Evolutionary conservation across 352 stramenopile species (phyloP).

Genomic region (Globisporangium perplexum): DNA sequence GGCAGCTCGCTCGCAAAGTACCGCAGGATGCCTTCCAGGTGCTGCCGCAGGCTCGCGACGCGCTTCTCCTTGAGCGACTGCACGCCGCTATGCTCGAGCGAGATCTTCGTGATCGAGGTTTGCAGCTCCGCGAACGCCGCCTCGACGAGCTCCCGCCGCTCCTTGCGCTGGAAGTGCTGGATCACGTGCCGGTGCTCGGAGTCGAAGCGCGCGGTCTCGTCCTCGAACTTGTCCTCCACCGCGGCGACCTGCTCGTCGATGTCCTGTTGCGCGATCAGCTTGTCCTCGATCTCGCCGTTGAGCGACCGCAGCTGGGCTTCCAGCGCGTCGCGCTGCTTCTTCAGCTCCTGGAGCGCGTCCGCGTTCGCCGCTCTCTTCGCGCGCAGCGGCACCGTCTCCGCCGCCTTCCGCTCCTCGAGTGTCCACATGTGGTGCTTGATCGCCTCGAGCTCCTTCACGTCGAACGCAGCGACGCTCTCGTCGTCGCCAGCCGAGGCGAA

Average conservation of each 20-base stretch:
- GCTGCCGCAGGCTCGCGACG: constrained; percentile 37
- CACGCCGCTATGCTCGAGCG: constrained; percentile 30
- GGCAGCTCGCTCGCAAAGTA: constrained; percentile 75
- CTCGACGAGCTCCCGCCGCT: constrained; percentile 33
- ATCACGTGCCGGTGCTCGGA: constrained; percentile 45
- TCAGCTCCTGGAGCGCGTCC: constrained; percentile 20
- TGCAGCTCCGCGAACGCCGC: constrained; percentile 30
- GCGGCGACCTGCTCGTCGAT: constrained; percentile 35
- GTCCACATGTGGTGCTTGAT: constrained; percentile 27
- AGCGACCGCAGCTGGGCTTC: constrained; percentile 50
- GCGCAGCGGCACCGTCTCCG: constrained; percentile 22
- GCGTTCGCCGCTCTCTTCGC: constrained; percentile 20
- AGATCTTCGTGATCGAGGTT: constrained; percentile 28
- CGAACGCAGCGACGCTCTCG: constrained; percentile 15
- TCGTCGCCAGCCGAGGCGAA: constrained; percentile 11
- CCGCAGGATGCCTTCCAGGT: constrained; percentile 58
- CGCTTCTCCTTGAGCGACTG: constrained; percentile 43
- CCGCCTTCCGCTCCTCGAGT: constrained; percentile 36
- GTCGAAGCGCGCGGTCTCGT: constrained; percentile 36
- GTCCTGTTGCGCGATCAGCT: constrained; percentile 25
- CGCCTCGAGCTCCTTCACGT: constrained; percentile 29
- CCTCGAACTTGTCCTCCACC: constrained; percentile 45
- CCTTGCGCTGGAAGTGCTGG: constrained; percentile 23
- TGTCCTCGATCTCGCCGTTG: constrained; percentile 41
- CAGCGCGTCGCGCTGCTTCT: constrained; percentile 39